Percentiles rank a stretch among this genome's conserved stretches.
Evolutionary conservation across 2,329 filamentous ascomycete genomes (phyloP).

Genomic region (Onygenales sp.): DNA sequence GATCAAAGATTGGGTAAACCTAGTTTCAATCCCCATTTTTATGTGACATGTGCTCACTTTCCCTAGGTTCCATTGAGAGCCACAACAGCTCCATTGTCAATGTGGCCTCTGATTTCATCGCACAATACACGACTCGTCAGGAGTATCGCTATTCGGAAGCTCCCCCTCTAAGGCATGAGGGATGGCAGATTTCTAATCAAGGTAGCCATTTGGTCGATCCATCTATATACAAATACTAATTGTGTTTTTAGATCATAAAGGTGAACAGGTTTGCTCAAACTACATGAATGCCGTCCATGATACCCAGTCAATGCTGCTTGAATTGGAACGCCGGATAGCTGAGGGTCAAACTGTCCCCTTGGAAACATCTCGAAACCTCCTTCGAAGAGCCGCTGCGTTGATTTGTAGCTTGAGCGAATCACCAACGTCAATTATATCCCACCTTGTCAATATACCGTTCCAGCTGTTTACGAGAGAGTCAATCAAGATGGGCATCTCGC

Average conservation of each 20-base stretch:
- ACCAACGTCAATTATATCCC: conserved; percentile 69
- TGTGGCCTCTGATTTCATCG: conserved; percentile 89
- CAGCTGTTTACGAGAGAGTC: conserved; percentile 87
- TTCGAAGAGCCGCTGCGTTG: conserved; percentile 76
- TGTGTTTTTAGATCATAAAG: background rate
- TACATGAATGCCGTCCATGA: conserved; percentile 3
- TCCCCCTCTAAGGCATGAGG: conserved; percentile 24
- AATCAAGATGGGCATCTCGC: conserved; percentile 86
- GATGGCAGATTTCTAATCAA: background rate
- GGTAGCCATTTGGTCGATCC: conserved; percentile 29
- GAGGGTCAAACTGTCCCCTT: conserved; percentile 62
- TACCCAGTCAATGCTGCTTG: conserved; percentile 4
- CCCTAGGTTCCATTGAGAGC: conserved; percentile 57
- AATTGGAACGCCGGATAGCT: conserved; percentile 36
- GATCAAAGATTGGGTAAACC: conserved; percentile 64
- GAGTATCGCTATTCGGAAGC: conserved; percentile 85
- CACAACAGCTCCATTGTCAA: conserved; percentile 70
- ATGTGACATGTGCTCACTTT: conserved; percentile 5
- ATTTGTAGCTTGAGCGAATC: conserved; percentile 69
- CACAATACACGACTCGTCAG: conserved; percentile 93
- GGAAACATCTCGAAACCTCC: conserved; percentile 66
- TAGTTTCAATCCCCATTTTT: conserved; percentile 1
- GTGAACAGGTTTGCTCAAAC: background rate
- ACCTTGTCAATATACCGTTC: conserved; percentile 89
- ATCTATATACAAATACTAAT: conserved; percentile 23